Percentiles rank a stretch among this genome's conserved stretches.
Evolutionary conservation across 345 rosid genomes (phyloP).

Genomic region (Populus alba): DNA sequence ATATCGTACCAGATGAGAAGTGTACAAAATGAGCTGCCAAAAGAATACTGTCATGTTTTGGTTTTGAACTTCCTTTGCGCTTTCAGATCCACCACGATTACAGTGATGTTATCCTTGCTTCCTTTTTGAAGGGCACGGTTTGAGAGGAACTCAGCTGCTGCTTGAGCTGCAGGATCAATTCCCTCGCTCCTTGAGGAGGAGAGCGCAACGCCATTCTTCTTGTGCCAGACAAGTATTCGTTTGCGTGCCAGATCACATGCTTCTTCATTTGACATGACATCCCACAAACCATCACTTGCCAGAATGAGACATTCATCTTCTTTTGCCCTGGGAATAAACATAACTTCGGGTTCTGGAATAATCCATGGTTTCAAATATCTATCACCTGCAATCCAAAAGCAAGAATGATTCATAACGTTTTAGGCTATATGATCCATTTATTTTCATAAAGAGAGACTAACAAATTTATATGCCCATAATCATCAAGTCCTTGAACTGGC

Average conservation of each 20-base stretch:
- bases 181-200: slow-evolving; percentile 50
- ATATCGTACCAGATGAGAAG: slow-evolving; percentile 13
- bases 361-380: slow-evolving; percentile 94
- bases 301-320: slow-evolving; percentile 89
- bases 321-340: slow-evolving; percentile 70
- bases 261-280: slow-evolving; percentile 90
- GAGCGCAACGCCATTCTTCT: slow-evolving; percentile 56
- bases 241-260: slow-evolving; percentile 83
- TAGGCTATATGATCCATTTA: background rate
- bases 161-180: slow-evolving; percentile 77
- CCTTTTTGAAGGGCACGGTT: slow-evolving; percentile 82
- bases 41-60: slow-evolving; percentile 41
- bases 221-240: slow-evolving; percentile 84
- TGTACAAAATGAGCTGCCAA: background rate
- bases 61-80: slow-evolving; percentile 87
- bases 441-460: background rate
- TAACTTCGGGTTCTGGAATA: slow-evolving; percentile 91
- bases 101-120: slow-evolving; percentile 83
- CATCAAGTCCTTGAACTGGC: background rate
- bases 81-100: slow-evolving; percentile 83
- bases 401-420: background rate
- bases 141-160: slow-evolving; percentile 83
- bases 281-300: slow-evolving; percentile 97
- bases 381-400: slow-evolving; percentile 59
- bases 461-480: background rate